Evolutionary conservation across 495 filamentous ascomycete genomes (phyloP).

Genomic region (Hypomontagnella submonticulosa): DNA sequence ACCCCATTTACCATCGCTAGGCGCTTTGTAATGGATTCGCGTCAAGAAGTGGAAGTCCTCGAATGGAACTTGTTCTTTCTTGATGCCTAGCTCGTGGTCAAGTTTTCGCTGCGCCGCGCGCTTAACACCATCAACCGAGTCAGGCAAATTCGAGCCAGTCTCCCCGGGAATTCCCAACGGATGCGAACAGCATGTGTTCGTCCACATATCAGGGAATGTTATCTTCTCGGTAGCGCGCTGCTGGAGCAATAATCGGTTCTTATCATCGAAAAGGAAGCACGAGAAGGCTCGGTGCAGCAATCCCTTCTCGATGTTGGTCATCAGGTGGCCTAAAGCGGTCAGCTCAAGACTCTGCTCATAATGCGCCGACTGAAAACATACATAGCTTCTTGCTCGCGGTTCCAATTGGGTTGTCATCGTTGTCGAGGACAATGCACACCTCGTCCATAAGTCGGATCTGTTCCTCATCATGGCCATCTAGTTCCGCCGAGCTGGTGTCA

Average conservation of each 20-base stretch:
- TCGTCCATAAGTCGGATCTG: constrained; percentile 99
- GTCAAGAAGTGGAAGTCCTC: constrained; percentile 95
- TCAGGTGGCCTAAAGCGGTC: constrained; percentile 80
- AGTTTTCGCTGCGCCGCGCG: constrained; percentile 92
- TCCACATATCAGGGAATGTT: constrained; percentile 99
- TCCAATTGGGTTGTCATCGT: constrained; percentile 92
- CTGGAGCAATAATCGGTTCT: constrained; percentile 89
- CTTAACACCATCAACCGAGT: constrained; percentile 85
- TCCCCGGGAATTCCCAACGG: constrained; percentile 91
- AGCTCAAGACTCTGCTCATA: constrained; percentile 12
- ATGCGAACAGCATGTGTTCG: constrained; percentile 99
- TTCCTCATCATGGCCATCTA: constrained; percentile 94
- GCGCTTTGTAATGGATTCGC: constrained; percentile 96
- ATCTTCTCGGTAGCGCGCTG: constrained; percentile 98
- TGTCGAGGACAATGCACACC: constrained; percentile 95
- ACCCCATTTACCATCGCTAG: constrained; percentile 97
- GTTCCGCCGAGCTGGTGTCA: constrained; percentile 80
- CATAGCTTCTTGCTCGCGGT: constrained; percentile 98
- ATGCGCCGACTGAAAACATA: constrained; percentile 57
- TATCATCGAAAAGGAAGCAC: constrained; percentile 95
- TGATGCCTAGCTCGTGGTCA: constrained; percentile 94
- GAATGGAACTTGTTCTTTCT: constrained; percentile 86
- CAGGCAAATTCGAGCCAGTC: constrained; percentile 84
- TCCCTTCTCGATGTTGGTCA: constrained; percentile 96
- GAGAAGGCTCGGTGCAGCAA: constrained; percentile 98